Evolutionary conservation across 1,139 yeast genomes (phyloP).

Genomic region (Saccharomycopsis hybrid): DNA sequence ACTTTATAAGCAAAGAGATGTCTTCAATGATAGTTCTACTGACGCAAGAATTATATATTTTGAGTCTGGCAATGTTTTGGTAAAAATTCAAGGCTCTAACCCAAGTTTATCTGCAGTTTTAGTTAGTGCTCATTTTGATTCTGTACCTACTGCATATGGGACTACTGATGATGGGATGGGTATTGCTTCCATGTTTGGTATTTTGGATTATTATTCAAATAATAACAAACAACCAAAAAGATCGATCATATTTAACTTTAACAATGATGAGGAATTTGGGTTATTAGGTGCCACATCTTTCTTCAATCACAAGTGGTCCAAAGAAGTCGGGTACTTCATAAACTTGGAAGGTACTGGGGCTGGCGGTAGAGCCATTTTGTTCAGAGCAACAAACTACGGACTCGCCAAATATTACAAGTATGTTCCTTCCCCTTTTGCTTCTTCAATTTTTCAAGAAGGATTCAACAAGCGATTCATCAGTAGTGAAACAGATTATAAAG

Average conservation of each 20-base stretch:
- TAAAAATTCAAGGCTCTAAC: constrained; percentile 60
- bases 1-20: constrained; percentile 42
- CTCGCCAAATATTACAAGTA: constrained; percentile 50
- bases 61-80: constrained; percentile 75
- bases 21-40: constrained; percentile 35
- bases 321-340: constrained; percentile 56
- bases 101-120: constrained; percentile 56
- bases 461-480: constrained; percentile 62
- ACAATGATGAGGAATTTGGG: constrained; percentile 89
- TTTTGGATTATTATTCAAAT: constrained; percentile 45
- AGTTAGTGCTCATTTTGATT: constrained; percentile 81
- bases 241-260: constrained; percentile 75
- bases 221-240: constrained; percentile 48
- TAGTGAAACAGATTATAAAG: constrained; percentile 81
- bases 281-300: constrained; percentile 77
- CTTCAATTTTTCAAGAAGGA: constrained; percentile 76
- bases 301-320: constrained; percentile 70
- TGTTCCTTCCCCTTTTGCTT: constrained; percentile 63
- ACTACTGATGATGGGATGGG: constrained; percentile 95
- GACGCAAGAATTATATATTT: constrained; percentile 52
- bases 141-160: constrained; percentile 83
- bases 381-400: constrained; percentile 77
- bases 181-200: constrained; percentile 73
- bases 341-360: constrained; percentile 96
- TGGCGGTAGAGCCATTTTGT: constrained; percentile 80